A percentile compares a stretch with the other conserved stretches of the same genome.
Evolutionary conservation across 2,329 filamentous ascomycete species (phyloP).

Genomic region (Cladosporium halotolerans): DNA sequence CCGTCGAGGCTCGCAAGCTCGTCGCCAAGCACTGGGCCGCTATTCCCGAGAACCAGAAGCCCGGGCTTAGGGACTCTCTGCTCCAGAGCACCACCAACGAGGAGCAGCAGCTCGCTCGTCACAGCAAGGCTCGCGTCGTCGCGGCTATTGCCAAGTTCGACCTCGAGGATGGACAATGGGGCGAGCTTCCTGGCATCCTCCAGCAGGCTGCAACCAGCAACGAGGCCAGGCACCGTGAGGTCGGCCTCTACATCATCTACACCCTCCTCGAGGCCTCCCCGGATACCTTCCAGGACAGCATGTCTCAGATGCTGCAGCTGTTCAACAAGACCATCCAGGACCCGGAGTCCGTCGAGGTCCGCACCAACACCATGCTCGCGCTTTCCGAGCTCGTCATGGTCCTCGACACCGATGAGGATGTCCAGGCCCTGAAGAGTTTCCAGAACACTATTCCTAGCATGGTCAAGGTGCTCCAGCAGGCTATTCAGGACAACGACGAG

Average conservation of each 20-base stretch:
- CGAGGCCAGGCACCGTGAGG: conserved; percentile 74
- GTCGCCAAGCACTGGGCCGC: conserved; percentile 80
- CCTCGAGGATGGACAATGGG: conserved; percentile 80
- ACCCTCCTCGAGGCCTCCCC: conserved; percentile 85
- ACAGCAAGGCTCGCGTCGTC: conserved; percentile 82
- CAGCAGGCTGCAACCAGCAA: conserved; percentile 71
- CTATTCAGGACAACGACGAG: conserved; percentile 67
- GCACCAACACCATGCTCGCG: conserved; percentile 88
- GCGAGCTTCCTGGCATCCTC: conserved; percentile 70
- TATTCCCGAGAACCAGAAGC: conserved; percentile 68
- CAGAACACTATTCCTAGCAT: conserved; percentile 78
- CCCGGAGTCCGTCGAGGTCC: conserved; percentile 82
- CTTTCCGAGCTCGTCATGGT: conserved; percentile 83
- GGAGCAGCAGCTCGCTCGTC: conserved; percentile 67
- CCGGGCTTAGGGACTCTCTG: conserved; percentile 71
- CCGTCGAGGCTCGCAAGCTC: conserved; percentile 80
- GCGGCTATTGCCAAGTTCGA: conserved; percentile 81
- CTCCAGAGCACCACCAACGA: conserved; percentile 80
- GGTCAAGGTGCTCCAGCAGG: conserved; percentile 81
- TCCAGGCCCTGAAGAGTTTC: conserved; percentile 64
- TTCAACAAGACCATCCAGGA: conserved; percentile 86
- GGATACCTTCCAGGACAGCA: conserved; percentile 75
- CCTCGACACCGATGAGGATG: conserved; percentile 80
- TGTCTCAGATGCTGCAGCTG: conserved; percentile 70
- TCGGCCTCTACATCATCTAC: conserved; percentile 88